A percentile compares a stretch with the other conserved stretches of the same genome.
Evolutionary conservation across 768 basidiomycete species (phyloP).

Genomic region (Asterophora parasitica): DNA sequence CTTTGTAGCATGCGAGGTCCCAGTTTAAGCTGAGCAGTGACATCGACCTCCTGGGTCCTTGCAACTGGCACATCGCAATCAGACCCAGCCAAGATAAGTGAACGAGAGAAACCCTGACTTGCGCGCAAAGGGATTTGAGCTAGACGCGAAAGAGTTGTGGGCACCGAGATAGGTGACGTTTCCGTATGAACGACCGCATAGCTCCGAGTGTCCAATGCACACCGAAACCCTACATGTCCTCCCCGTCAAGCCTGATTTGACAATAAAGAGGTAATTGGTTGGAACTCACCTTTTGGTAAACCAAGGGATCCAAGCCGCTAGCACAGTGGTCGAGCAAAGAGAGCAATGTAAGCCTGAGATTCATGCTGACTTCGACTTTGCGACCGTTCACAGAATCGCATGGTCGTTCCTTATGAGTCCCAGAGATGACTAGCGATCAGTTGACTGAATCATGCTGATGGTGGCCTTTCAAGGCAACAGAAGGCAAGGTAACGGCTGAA

Average conservation of each 20-base stretch:
- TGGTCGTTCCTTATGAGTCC: not conserved
- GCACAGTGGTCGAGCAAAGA: not conserved
- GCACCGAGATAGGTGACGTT: constrained; percentile 15
- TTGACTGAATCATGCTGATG: too few species aligned
- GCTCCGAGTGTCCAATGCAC: constrained; percentile 15
- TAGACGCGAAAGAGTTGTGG: constrained; percentile 11
- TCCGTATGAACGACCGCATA: constrained; percentile 13
- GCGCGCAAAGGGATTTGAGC: constrained; percentile 9
- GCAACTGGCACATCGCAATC: constrained; percentile 28
- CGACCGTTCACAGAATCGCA: too few species aligned
- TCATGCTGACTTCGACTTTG: not conserved
- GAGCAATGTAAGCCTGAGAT: not conserved
- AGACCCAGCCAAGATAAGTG: not conserved
- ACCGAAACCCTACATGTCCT: not conserved
- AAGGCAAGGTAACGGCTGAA: not conserved
- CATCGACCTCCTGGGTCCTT: constrained; percentile 31
- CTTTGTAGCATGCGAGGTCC: constrained; percentile 20
- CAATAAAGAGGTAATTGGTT: not conserved
- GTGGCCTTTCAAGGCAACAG: not conserved
- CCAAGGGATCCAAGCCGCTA: constrained; percentile 1
- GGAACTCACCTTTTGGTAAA: not conserved
- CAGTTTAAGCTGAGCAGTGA: constrained; percentile 26
- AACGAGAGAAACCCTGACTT: not conserved
- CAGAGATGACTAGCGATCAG: too few species aligned
- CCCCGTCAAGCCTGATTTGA: not conserved